Conservation (phyloP, 768 basidiomycete genomes). For the Phanerodontia chrysosporium region DNA sequence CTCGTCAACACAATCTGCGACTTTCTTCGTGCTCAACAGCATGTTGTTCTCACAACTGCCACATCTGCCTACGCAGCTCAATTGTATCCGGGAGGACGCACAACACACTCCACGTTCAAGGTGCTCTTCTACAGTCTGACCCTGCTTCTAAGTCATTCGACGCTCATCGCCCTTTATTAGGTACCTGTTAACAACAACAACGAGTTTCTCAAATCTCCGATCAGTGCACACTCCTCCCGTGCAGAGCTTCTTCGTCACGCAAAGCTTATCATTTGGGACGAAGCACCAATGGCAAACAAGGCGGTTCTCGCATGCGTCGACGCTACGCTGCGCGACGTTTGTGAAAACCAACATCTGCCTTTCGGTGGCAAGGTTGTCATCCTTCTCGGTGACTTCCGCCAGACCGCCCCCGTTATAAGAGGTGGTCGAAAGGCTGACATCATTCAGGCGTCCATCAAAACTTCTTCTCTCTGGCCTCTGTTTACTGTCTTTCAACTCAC, state of each 20-base stretch:
- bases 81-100: conserved; percentile 33
- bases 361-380: conserved; percentile 37
- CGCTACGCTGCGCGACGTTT: conserved; percentile 2
- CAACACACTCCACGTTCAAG: conserved; percentile 37
- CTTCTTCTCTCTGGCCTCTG: conserved; percentile 29
- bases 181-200: conserved; percentile 32
- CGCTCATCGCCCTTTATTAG: conserved; percentile 10
- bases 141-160: too few relatives aligned
- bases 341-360: conserved; percentile 23
- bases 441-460: conserved; percentile 33
- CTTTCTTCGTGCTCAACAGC: conserved; percentile 21
- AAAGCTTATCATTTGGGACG: conserved; percentile 36
- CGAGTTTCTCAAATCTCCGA: conserved; percentile 27
- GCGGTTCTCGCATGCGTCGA: conserved; percentile 33
- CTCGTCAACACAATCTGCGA: conserved; percentile 32
- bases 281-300: conserved; percentile 33
- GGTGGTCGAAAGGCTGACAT: conserved; percentile 26
- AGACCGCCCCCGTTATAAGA: conserved; percentile 35
- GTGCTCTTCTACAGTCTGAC: conserved; percentile 15
- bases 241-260: conserved; percentile 32
- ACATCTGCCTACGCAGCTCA: conserved; percentile 38
- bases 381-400: conserved; percentile 37
- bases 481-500: conserved; percentile 27
- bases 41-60: conserved; percentile 33
- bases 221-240: conserved; percentile 23